Conservation (phyloP, 495 filamentous ascomycete genomes). For the Apodospora peruviana region DNA sequence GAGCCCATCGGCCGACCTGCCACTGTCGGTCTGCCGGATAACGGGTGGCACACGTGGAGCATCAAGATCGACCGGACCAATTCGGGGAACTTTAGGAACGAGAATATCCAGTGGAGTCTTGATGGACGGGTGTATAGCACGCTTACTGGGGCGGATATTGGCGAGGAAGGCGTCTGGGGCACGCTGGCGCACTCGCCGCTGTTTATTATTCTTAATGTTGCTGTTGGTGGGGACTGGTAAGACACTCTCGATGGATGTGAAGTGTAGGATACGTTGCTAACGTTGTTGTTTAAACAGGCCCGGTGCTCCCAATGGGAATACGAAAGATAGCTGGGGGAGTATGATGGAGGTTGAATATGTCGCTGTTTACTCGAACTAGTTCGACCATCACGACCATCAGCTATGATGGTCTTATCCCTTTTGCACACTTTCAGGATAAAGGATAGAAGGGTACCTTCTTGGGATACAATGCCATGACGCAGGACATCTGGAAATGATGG, state of each 20-base stretch:
- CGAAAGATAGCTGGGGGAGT: constrained; percentile 36
- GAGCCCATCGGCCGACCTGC: constrained; percentile 34
- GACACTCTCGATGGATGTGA: constrained; percentile 8
- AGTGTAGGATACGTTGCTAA: neutral
- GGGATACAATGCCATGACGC: neutral
- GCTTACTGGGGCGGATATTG: constrained; percentile 34
- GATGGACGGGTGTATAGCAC: constrained; percentile 37
- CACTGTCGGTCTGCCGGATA: constrained; percentile 25
- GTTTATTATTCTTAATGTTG: constrained; percentile 46
- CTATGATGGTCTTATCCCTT: neutral
- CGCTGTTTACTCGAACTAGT: constrained; percentile 27
- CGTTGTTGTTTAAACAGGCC: constrained; percentile 15
- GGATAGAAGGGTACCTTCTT: neutral
- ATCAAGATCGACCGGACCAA: constrained; percentile 40
- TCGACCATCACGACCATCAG: neutral
- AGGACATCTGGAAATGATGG: neutral
- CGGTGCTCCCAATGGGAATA: constrained; percentile 25
- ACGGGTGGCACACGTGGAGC: constrained; percentile 42
- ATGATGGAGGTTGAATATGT: constrained; percentile 50
- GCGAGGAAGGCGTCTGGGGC: constrained; percentile 37
- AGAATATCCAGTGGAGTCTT: constrained; percentile 41
- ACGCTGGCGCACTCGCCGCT: constrained; percentile 41
- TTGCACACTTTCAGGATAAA: neutral
- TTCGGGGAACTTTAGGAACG: constrained; percentile 28
- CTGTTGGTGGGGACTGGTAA: constrained; percentile 45